Evolutionary conservation across 495 filamentous ascomycete genomes (phyloP).

Genomic region (Chaetomium tenue): DNA sequence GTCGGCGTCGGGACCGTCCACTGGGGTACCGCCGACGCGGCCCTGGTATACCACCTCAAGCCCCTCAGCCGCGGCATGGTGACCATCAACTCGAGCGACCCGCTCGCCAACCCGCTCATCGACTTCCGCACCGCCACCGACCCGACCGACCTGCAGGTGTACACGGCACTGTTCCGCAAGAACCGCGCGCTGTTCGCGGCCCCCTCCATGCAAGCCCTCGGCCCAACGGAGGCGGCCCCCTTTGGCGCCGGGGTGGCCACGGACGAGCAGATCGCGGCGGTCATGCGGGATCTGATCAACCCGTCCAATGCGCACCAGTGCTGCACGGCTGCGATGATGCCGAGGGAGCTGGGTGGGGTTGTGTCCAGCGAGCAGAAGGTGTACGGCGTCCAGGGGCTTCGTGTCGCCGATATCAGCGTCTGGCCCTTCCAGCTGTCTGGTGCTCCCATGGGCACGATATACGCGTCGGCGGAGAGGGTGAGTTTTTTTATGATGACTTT

Average conservation of each 20-base stretch:
- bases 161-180: constrained; percentile 37
- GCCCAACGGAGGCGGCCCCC: constrained; percentile 38
- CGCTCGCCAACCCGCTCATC: constrained; percentile 35
- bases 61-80: constrained; percentile 46
- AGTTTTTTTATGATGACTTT: neutral
- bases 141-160: constrained; percentile 36
- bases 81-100: constrained; percentile 40
- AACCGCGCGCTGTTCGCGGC: constrained; percentile 43
- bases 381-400: constrained; percentile 47
- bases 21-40: constrained; percentile 38
- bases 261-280: constrained; percentile 30
- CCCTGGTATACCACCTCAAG: constrained; percentile 39
- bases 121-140: constrained; percentile 40
- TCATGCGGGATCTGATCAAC: constrained; percentile 35
- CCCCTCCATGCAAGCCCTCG: constrained; percentile 41
- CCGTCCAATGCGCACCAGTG: constrained; percentile 37
- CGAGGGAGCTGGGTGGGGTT: constrained; percentile 41
- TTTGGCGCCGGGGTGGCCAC: constrained; percentile 29
- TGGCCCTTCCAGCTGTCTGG: constrained; percentile 45
- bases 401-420: constrained; percentile 39
- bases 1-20: constrained; percentile 32
- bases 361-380: constrained; percentile 50
- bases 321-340: constrained; percentile 52
- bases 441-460: constrained; percentile 50
- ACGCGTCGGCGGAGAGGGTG: constrained; percentile 53